phyloP scores from a whole-genome alignment of 2,329 filamentous ascomycete genomes.

The Blumeria graminis region DNA sequence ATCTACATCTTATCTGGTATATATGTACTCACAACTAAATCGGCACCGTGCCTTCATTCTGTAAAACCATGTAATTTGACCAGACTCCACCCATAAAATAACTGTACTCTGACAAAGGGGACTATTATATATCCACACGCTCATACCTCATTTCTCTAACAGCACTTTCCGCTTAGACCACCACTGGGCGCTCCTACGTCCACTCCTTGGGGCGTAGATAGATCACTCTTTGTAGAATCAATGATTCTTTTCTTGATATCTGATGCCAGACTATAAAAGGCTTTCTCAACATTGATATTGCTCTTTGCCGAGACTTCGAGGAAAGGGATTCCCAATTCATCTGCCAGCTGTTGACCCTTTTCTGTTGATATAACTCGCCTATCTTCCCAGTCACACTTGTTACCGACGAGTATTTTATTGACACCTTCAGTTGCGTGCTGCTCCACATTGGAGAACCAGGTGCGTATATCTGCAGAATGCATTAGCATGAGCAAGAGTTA shows the following conservation, averaged over 20 bases:
- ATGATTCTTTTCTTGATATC: conserved; percentile 98
- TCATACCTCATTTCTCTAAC: conserved; percentile 25
- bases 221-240: conserved; percentile 64
- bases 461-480: conserved; percentile 57
- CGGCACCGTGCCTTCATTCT: conserved; percentile 7
- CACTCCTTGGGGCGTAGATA: conserved; percentile 31
- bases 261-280: conserved; percentile 80
- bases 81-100: conserved; percentile 16
- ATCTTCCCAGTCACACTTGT: conserved; percentile 99
- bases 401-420: conserved; percentile 98
- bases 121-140: conserved; percentile 1
- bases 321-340: conserved; percentile 93
- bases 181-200: conserved; percentile 40
- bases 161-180: conserved; percentile 43
- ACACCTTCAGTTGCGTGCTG: conserved; percentile 96
- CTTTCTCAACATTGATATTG: conserved; percentile 99
- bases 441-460: conserved; percentile 99
- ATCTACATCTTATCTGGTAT: too few species aligned
- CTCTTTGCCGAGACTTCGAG: conserved; percentile 96
- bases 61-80: conserved; percentile 12
- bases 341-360: conserved; percentile 74
- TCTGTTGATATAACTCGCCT: conserved; percentile 88
- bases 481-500: conserved; percentile 2
- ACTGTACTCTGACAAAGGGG: conserved; percentile 12
- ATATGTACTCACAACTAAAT: too few species aligned